Evolutionary conservation across 1,284 basidiomycete species (phyloP).

Genomic region (Omphalotus olearius): DNA sequence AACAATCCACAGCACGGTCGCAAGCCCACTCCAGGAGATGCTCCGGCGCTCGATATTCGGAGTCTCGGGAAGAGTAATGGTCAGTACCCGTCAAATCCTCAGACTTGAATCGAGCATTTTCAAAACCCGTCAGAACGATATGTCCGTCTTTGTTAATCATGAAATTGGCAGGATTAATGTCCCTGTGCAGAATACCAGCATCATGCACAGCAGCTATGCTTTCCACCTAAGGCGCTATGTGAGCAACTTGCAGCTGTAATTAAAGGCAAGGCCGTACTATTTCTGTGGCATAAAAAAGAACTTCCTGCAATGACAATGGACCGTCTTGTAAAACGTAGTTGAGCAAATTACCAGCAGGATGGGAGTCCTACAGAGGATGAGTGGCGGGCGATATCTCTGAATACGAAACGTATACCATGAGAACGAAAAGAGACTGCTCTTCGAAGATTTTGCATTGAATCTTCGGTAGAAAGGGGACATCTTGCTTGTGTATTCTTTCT

Average conservation of each 20-base stretch:
- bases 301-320: constrained; percentile 48
- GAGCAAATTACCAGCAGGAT: constrained; percentile 56
- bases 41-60: constrained; percentile 68
- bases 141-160: constrained; percentile 63
- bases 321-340: constrained; percentile 59
- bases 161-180: constrained; percentile 59
- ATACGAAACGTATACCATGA: constrained; percentile 35
- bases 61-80: constrained; percentile 20
- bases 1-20: constrained; percentile 77
- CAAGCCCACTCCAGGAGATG: constrained; percentile 69
- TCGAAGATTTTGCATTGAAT: constrained; percentile 67
- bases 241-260: neutral
- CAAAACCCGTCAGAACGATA: constrained; percentile 65
- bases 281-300: constrained; percentile 66
- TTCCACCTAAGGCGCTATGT: constrained; percentile 35
- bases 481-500: constrained; percentile 43
- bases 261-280: constrained; percentile 36
- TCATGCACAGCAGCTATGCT: constrained; percentile 57
- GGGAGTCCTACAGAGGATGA: constrained; percentile 37
- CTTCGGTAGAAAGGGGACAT: constrained; percentile 57
- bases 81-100: constrained; percentile 12
- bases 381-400: neutral
- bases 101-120: constrained; percentile 35
- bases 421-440: constrained; percentile 54
- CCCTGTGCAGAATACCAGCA: constrained; percentile 46